Evolutionary conservation across 2,329 filamentous ascomycete genomes (phyloP).

Genomic region (Penicillium sp.): DNA sequence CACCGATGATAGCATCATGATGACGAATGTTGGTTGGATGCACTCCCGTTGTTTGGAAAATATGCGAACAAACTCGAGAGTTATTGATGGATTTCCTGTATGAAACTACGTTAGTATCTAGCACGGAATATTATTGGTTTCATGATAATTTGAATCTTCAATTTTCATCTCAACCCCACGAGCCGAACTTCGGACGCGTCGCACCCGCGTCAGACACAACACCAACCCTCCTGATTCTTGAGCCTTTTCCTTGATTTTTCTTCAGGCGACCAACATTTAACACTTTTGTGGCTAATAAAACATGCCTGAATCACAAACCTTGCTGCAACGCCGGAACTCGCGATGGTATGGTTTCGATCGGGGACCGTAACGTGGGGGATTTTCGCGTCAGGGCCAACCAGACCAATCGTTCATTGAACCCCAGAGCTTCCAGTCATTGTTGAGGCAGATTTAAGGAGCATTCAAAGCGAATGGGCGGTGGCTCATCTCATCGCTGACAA

Average conservation of each 20-base stretch:
- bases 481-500: neutral
- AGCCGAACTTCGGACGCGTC: no score
- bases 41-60: no score
- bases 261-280: neutral
- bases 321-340: neutral
- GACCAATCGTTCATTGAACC: neutral
- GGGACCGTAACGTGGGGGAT: neutral
- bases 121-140: no score
- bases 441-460: neutral
- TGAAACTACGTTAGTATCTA: no score
- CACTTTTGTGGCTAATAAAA: neutral
- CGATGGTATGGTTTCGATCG: neutral
- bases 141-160: no score
- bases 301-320: neutral
- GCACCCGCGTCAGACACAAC: neutral
- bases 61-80: no score
- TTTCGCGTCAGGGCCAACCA: neutral
- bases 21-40: no score
- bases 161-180: no score
- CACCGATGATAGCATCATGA: no score
- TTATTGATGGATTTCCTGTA: no score
- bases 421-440: neutral
- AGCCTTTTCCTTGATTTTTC: neutral
- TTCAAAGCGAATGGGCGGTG: neutral
- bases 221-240: no score